A percentile compares a stretch with the other conserved stretches of the same genome.
Conservation (phyloP, 306 rosid species). For the Fragaria nilgerrensis region DNA sequence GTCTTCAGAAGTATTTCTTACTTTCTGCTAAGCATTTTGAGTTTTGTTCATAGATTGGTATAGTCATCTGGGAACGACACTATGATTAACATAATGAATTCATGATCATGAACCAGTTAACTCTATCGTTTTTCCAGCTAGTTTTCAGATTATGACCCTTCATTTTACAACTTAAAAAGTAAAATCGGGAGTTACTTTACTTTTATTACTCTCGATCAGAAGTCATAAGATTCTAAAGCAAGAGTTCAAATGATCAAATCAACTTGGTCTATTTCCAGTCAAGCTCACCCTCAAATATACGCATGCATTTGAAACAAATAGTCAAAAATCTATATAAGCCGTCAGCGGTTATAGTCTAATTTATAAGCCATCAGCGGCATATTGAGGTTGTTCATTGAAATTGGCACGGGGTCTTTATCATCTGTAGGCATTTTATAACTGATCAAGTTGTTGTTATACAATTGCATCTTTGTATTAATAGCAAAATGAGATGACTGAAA, state of each 20-base stretch:
- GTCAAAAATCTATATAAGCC: neutral
- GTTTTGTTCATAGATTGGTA: neutral
- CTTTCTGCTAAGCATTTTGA: neutral
- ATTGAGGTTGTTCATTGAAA: neutral
- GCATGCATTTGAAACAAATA: neutral
- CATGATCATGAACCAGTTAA: neutral
- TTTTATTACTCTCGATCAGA: neutral
- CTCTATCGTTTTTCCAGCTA: neutral
- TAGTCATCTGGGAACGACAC: neutral
- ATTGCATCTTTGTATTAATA: neutral
- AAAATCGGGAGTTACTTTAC: neutral
- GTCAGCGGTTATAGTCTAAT: neutral
- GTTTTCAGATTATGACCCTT: neutral
- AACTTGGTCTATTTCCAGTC: neutral
- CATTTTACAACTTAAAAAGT: neutral
- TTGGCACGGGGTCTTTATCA: neutral
- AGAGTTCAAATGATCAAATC: neutral
- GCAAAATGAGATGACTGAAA: neutral
- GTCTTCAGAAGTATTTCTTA: neutral
- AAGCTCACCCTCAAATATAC: neutral
- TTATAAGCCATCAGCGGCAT: neutral
- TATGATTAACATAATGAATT: neutral
- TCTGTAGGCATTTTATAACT: neutral
- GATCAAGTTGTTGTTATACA: neutral
- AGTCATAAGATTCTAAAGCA: neutral